Base-by-base conservation (phyloP, 352 stramenopile species). In the Globisporangium alternatum region DNA sequence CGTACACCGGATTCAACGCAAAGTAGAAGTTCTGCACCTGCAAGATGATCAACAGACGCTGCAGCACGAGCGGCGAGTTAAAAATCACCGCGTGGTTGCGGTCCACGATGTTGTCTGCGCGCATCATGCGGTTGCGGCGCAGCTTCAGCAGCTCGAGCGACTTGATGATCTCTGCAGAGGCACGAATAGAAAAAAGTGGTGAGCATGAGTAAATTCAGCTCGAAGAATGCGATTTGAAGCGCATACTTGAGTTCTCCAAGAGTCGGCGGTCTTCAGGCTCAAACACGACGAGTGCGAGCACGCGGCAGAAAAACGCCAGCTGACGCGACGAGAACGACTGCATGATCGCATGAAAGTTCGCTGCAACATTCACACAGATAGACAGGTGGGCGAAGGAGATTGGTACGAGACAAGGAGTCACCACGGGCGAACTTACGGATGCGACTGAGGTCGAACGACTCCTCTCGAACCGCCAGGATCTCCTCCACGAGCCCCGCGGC, bases 301-400 rank as follows among this genome's bases (percentile, higher is more conserved):
- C 93, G n/a, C 96, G 89, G 56, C 94, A 98, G 71, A 98, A 98
- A 72, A 98, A 97, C 13, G 95, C 93, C 45, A 98, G 74, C 60
- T 98, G 93, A 13, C 94, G 83, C 37, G 89, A 97, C 9, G 82
- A 97, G 56, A 98, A 88, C 30, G 83, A 84, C 54, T 86, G 70
- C 51, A 98, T 81, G 52, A 98, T 86, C 6, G 76, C 56, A 62
- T 98, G 91, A n/a, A 99, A 84, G 56, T 96, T 80, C 2, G 95
- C 89, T 85, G 90, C 66, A 64, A 68, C 9, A 43, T 76, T 39
- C 64, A 56, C 15, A 60, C 15, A 28, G 6, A 22, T 58, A 41
- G 35, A 41, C n/a, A 45, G 31, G 2, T 25, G 6, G 9, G 10
- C 17, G 22, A 52, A 22, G 1, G 10, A 52, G 2, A 28, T 28